Evolutionary conservation across 768 basidiomycete genomes (phyloP), one percentile per base, ranked within the genome.

Genomic region (Leccinellum albellum): DNA sequence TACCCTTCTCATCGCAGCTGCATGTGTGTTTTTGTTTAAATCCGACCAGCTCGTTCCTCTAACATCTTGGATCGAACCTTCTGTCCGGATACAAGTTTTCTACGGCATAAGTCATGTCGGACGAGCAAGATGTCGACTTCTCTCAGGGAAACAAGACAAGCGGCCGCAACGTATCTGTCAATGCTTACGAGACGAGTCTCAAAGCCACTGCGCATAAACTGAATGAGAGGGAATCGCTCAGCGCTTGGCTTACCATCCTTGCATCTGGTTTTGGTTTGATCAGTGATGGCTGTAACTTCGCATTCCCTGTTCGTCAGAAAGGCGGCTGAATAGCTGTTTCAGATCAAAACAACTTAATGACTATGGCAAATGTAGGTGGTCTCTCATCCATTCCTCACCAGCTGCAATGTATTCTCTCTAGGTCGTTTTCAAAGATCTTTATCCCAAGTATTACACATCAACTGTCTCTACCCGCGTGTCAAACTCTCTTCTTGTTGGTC

Each of bases 331-430:
- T 23, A 53, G 47, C 26, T 44, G 29, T 28, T 60, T 44, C 63
- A 86, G 84, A 87, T 66, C 84, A 88, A 66, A 88, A 87, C 67
- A 86, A 83, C 61, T 70, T 87, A 26, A 85, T 87, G 85, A 85
- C 85, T 0, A 82, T 87, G 83, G 67, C 79, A 46, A 87, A 88
- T 57, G 85, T 83, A 61, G 50, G 74, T 54, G 42, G 42, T 31
- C 35, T 50, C 52, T 52, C 15, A 23, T 47, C 13, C 23, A 24
- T 17, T 21, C n/a, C 14, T 50, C 9, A 4, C 42, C 24, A 52
- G 53, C 55, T 59, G 59, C 62, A n/a, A 40, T 55, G n/a, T 48
- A 37, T 60, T 31, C 59, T 24, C 53, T 51, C 32, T 57, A 86
- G 84, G 86, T 88, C 17, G 75, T 87, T 12, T 85, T 88, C 75